Evolutionary conservation across 2,329 filamentous ascomycete species (phyloP).

Genomic region (Paecilomyces sp.): DNA sequence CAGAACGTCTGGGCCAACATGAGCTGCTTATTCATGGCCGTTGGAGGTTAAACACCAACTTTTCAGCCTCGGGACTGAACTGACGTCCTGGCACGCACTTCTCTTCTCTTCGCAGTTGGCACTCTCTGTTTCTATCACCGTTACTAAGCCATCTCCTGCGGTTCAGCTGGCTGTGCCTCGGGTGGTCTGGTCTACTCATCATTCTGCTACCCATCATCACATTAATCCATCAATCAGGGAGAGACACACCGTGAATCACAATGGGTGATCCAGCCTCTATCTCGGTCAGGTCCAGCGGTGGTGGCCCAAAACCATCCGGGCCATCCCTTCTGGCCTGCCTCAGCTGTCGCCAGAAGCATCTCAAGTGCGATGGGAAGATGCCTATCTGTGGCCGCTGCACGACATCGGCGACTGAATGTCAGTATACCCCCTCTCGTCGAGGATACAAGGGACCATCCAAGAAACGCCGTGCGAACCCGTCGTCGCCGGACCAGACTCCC

Average conservation of each 20-base stretch:
- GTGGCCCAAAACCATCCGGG: conserved; percentile 17
- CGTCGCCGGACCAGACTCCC: conserved; percentile 37
- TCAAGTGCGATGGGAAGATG: conserved; percentile 66
- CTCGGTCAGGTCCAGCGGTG: conserved; percentile 6
- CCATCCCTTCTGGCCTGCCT: conserved; percentile 41
- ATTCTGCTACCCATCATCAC: not conserved
- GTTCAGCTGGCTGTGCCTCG: not conserved
- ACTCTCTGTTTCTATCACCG: not conserved
- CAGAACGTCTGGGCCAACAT: not conserved
- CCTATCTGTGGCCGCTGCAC: conserved; percentile 62
- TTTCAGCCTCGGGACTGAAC: not conserved
- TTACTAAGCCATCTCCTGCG: not conserved
- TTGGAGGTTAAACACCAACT: not conserved
- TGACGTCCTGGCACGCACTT: not conserved
- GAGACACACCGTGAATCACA: conserved; percentile 5
- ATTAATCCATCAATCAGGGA: not conserved
- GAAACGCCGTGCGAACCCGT: conserved; percentile 32
- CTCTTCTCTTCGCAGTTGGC: not conserved
- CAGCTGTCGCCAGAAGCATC: conserved; percentile 52
- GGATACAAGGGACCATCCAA: conserved; percentile 65
- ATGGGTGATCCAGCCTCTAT: conserved; percentile 20
- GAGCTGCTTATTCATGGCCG: not conserved
- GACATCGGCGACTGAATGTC: conserved; percentile 53
- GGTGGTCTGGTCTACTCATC: not conserved
- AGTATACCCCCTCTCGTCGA: conserved; percentile 66